Evolutionary conservation across 768 basidiomycete species (phyloP).

Genomic region (Boletus rubropictus): DNA sequence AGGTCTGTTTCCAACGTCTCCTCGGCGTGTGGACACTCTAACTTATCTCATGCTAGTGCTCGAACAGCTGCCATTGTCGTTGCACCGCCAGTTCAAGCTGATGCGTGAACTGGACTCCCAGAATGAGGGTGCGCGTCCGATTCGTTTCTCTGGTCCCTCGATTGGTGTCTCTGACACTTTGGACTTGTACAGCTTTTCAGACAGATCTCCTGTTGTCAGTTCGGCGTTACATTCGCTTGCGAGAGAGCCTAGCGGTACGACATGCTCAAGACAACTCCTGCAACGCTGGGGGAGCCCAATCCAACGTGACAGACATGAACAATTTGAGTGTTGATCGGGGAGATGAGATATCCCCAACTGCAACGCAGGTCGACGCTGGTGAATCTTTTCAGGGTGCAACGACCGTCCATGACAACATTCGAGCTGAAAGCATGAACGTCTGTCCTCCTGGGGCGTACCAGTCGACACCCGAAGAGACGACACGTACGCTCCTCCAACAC

Average conservation of each 20-base stretch:
- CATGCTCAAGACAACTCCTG: neutral
- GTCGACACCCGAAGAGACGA: conserved; percentile 31
- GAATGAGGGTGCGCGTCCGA: conserved; percentile 40
- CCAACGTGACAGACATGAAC: neutral
- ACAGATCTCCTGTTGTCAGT: conserved; percentile 40
- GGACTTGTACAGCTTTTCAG: conserved; percentile 33
- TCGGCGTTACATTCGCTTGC: conserved; percentile 41
- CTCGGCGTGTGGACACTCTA: neutral
- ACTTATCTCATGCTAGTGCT: conserved; percentile 42
- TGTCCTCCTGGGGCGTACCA: neutral
- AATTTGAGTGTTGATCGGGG: neutral
- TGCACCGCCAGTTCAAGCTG: conserved; percentile 65
- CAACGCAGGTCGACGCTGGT: conserved; percentile 7
- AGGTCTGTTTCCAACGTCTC: conserved; percentile 37
- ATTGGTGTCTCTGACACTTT: conserved; percentile 1
- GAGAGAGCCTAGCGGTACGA: conserved; percentile 25
- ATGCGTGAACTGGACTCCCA: conserved; percentile 71
- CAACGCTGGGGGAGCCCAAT: neutral
- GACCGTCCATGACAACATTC: neutral
- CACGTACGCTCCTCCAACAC: conserved; percentile 48
- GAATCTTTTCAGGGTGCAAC: neutral
- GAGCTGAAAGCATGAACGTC: neutral
- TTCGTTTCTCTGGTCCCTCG: neutral
- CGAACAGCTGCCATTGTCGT: conserved; percentile 70
- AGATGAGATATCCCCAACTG: neutral